Base-by-base conservation (phyloP, 1,139 yeast genomes). In the Nakaseomyces glabratus region DNA sequence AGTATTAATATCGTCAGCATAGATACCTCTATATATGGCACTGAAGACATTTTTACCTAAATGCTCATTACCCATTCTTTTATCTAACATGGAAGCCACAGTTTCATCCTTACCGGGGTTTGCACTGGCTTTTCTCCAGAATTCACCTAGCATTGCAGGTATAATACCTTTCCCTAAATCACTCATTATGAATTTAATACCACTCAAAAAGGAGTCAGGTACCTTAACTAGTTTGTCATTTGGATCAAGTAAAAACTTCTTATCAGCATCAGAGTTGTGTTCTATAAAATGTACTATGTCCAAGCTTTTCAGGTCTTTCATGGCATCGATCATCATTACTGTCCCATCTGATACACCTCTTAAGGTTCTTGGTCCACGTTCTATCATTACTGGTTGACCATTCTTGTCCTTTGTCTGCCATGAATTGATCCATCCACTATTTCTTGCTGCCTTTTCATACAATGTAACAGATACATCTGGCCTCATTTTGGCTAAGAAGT, bases 1-100 rank as follows among this genome's bases (percentile, higher is more conserved):
- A 40, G 71, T 64, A 8, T 68, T 52, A 3, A 76, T 68, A 55
- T 88, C 94, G 1, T 94, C 96, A 4, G 95, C 96, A 55, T 86
- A 90, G 2, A 90, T 76, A 1, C 98, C 98, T 51, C 86, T 86
- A 51, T 81, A 64, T 3, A 88, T 62, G 0, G 95, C 97, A 55
- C 95, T 82, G 12, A 81, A 59, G 10, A 90, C 60, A 37, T 82
- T 76, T 34, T 73, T 71, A 2, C 84, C 69, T 5, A 85, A 43
- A 24, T 34, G 30, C 1, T 57, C 52, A 4, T 68, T 64, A 2
- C 88, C 86, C 49, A 86, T 78, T 39, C 96, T 61, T 44, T 97
- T 63, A 2, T 63, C 51, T 24, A 88, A 57, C 50, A 86, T 84
- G 1, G 69, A 62, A 32, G 72, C 78, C 1, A 88, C 76, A 4